Base-by-base conservation (phyloP, 768 basidiomycete genomes). In the Calocybe indica region DNA sequence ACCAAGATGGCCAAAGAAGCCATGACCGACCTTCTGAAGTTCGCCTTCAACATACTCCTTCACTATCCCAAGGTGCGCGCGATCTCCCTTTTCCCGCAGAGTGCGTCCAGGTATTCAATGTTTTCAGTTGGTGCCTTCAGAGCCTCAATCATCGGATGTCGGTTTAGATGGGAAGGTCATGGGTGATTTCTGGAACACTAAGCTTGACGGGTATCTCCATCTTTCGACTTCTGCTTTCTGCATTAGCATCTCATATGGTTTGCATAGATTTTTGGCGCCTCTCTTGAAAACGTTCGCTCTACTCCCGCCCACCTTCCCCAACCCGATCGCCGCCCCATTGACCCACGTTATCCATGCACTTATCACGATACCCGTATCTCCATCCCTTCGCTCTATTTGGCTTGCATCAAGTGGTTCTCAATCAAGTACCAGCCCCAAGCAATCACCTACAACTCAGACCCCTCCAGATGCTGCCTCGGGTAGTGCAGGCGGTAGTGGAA, bases 311-410 rank as follows among this genome's bases (percentile, higher is more conserved):
- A 72, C 77, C 5, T 80, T 77, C 44, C 75, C 76, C 7, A 72
- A 70, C 3, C 91, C 90, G 2, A 69, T 95, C 34, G 68, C 79
- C 0, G 65, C 84, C 0, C 91, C 93, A 0, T 65, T 96, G 32
- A 83, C 88, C 1, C 87, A 95, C 51, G 74, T 84, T 45, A 84
- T 95, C 36, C 89, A 96, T 59, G 71, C 80, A 7, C 75, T 96
- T 39, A 88, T 94, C 50, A 79, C 75, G 32, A 78, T 94, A 48
- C 93, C 93, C 37, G 71, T 89, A 46, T 66, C 72, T 33, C 63
- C 81, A 9, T 62, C 73, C 40, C 72, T 85, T 45, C 78, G 73
- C 43, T 54, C 70, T 31, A 59, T 76, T 37, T 91, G 90, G 89
- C 79, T 89, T 50, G 79, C 73, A 39, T 58, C 53, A 58, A 63